A percentile compares a stretch with the other conserved stretches of the same genome.
Conservation (phyloP, 1,284 basidiomycete species). For the Farysia itapuensis region DNA sequence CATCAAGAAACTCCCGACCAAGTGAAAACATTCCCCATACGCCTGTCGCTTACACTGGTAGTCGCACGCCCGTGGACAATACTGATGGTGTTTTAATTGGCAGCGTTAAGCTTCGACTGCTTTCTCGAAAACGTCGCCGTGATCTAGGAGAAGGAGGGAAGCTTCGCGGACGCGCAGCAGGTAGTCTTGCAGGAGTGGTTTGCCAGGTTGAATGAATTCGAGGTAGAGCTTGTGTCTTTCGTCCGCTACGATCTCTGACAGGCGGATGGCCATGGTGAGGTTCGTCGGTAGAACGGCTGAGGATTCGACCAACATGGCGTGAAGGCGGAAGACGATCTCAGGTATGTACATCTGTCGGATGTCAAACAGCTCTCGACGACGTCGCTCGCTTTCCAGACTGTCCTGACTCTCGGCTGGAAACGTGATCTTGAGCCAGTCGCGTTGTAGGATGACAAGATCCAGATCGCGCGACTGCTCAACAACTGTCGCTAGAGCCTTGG, state of each 20-base stretch:
- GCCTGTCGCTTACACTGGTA: too few species aligned
- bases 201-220: slow-evolving; percentile 71
- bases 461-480: slow-evolving; percentile 61
- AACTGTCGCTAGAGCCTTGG: slow-evolving; percentile 35
- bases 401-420: slow-evolving; percentile 6
- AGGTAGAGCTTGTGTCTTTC: slow-evolving; percentile 83
- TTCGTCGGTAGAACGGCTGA: slow-evolving; percentile 71
- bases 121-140: slow-evolving; percentile 32
- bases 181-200: slow-evolving; percentile 48
- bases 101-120: slow-evolving; percentile 19
- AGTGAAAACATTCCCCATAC: too few species aligned
- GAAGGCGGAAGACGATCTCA: slow-evolving; percentile 83
- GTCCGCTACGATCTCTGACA: slow-evolving; percentile 84
- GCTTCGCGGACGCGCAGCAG: slow-evolving; percentile 51
- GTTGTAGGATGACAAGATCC: slow-evolving; percentile 62
- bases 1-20: slow-evolving; percentile 16
- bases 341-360: slow-evolving; percentile 88
- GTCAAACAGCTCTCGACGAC: slow-evolving; percentile 71
- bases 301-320: slow-evolving; percentile 73
- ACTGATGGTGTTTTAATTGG: too few species aligned
- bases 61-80: too few species aligned
- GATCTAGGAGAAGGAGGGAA: slow-evolving; percentile 26
- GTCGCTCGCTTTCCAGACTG: slow-evolving; percentile 64
- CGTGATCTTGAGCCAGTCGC: slow-evolving; percentile 63
- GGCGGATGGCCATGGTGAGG: slow-evolving; percentile 73